Evolutionary conservation across 148 eudicot genomes (phyloP), one percentile per base, ranked within the genome.

Genomic region (Dianthus caryophyllus): DNA sequence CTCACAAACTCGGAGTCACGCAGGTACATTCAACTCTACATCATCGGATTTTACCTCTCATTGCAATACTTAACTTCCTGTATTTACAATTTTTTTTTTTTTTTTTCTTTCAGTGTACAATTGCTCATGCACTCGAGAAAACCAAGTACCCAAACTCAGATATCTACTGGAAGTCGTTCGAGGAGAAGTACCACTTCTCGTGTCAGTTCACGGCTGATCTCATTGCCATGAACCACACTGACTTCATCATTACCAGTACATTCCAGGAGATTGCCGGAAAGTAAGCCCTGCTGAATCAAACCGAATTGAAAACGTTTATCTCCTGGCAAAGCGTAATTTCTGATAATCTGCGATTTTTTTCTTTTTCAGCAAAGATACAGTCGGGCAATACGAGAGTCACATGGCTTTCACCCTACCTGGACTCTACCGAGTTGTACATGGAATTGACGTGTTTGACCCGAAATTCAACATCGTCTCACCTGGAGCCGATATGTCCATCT

Each of bases 211-310:
- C 98, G 0, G 98, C 98, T 67, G 98, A 93, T 83, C 85, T 93
- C 1, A 84, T 89, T 29, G 98, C 98, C 20, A 93, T 93, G 98
- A 89, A 93, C 70, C 89, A 84, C 61, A 84, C 98, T 0, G 98
- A 93, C 70, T 93, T 93, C 78, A 93, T 93, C 66, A 93, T 93
- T 83, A 93, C 98, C 20, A 93, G 98, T 72, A 93, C 98, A 36
- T 93, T 93, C 87, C 98, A 93, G 75, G 98, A 93, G 70, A 93
- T 93, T 51, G 98, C 98, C 14, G 98, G 98, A 76, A 93, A 85
- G 98, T 93, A 85, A 62, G 61, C 33, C 36, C 51, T 43, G 36
- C 29, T 47, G 22, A 22, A n/a, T n/a, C 30, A 0, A 1, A 54
- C 31, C 16, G 31, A 24, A 22, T 0, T 12, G 14, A 5, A 21